Evolutionary conservation across 2,329 filamentous ascomycete species (phyloP).

Genomic region (Colletotrichum melonis): DNA sequence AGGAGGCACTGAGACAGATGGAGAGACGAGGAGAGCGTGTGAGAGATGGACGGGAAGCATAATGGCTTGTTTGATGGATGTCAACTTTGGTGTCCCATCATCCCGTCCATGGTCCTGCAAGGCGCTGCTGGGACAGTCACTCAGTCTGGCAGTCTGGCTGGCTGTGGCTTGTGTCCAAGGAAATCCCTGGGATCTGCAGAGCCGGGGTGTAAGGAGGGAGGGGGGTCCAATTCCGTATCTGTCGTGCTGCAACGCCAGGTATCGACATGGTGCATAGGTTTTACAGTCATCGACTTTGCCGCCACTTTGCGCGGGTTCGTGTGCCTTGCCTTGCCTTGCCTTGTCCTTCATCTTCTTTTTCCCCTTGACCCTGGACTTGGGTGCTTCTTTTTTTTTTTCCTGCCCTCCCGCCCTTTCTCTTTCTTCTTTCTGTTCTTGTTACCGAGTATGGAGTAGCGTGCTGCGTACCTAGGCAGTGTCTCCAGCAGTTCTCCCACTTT

Average conservation of each 20-base stretch:
- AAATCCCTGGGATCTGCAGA: constrained; percentile 33
- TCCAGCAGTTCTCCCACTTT: background rate
- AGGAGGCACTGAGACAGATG: background rate
- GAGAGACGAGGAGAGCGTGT: background rate
- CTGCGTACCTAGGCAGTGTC: too few species aligned
- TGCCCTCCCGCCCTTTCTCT: background rate
- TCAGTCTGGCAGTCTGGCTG: background rate
- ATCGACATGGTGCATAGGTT: constrained; percentile 15
- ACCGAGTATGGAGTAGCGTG: background rate
- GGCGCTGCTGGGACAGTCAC: constrained; percentile 1
- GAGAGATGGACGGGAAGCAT: background rate
- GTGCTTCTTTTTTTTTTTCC: too few species aligned
- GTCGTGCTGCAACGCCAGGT: constrained; percentile 34
- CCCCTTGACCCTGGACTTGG: background rate
- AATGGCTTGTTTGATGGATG: constrained; percentile 4
- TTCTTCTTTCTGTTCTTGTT: background rate
- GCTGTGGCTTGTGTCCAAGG: constrained; percentile 25
- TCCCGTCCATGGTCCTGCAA: background rate
- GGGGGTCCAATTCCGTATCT: constrained; percentile 32
- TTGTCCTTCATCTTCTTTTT: background rate
- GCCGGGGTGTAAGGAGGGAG: constrained; percentile 3
- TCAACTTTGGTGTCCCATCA: background rate
- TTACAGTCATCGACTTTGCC: constrained; percentile 26
- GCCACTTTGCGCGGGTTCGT: constrained; percentile 5
- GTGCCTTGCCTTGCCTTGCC: background rate